Percentiles rank a stretch among this genome's conserved stretches.
phyloP scores from a whole-genome alignment of 768 basidiomycete genomes.

The Russula earlei region DNA sequence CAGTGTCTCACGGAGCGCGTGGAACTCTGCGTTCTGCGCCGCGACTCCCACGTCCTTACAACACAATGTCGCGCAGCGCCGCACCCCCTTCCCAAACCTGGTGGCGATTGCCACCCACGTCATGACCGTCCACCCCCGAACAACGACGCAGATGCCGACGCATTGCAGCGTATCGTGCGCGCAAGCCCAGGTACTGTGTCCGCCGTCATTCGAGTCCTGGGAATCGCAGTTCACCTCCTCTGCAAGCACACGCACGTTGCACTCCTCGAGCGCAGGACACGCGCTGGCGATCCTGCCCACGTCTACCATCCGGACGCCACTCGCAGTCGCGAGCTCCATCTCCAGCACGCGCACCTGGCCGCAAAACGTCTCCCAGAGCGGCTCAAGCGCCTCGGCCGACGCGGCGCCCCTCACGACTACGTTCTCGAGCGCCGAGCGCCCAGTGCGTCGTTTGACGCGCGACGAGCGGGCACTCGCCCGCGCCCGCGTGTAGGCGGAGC shows the following conservation, averaged over 20 bases:
- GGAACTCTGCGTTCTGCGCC: not conserved
- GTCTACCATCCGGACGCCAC: not conserved
- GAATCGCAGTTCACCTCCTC: not conserved
- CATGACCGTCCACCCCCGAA: not conserved
- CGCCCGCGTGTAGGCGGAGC: conserved; percentile 1
- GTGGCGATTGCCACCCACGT: not conserved
- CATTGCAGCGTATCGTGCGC: conserved; percentile 1
- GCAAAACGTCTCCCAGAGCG: conserved; percentile 4
- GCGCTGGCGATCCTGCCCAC: not conserved
- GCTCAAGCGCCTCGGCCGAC: not conserved
- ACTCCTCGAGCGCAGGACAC: conserved; percentile 11
- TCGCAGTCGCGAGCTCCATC: not conserved
- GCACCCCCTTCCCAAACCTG: not conserved
- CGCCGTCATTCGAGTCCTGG: too few species aligned
- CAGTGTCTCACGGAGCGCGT: not conserved
- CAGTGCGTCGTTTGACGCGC: conserved; percentile 10
- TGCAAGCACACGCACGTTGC: conserved; percentile 1
- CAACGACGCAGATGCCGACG: conserved; percentile 7
- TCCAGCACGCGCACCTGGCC: conserved; percentile 4
- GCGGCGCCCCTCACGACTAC: not conserved
- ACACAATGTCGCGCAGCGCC: not conserved
- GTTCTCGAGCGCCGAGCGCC: conserved; percentile 10
- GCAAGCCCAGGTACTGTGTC: not conserved
- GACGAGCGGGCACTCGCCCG: conserved; percentile 3
- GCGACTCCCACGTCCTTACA: not conserved